These are phyloP conservation scores for Halophytophthora batemanensis DNA, from an alignment of 352 stramenopile genomes.

Conservation along the genomic window DNA sequence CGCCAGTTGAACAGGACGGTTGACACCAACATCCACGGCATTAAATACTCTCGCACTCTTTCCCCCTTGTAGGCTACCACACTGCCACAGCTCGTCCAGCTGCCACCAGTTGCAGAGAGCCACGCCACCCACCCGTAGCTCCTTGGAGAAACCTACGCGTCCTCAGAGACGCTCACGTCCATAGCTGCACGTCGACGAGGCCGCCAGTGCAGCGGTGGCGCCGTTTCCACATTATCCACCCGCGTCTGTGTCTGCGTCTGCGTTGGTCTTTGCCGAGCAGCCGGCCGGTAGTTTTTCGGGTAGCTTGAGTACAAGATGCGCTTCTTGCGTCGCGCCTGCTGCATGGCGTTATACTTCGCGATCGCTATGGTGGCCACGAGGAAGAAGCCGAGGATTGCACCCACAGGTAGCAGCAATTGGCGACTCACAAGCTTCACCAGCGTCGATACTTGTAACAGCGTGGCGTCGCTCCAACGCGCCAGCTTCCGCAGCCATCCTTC, in stretches of 20 bases:
- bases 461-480: conserved; percentile 14
- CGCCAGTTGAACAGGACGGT: no score
- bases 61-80: no score
- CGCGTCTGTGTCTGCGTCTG: neutral
- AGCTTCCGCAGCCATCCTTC: conserved; percentile 7
- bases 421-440: conserved; percentile 8
- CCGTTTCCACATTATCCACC: no score
- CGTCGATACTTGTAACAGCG: conserved; percentile 6
- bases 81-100: no score
- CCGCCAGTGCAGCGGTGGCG: no score
- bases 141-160: no score
- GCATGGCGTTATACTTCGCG: conserved; percentile 13
- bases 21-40: no score
- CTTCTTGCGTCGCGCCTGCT: conserved; percentile 17
- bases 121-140: no score
- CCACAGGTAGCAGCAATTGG: conserved; percentile 29
- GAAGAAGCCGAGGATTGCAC: conserved; percentile 24
- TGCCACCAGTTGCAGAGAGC: no score
- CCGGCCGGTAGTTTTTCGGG: conserved; percentile 17
- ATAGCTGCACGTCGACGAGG: no score
- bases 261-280: neutral
- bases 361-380: conserved; percentile 23
- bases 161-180: no score
- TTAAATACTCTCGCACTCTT: no score
- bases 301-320: conserved; percentile 33